Conservation (phyloP, 2,329 filamentous ascomycete species). For the Penicillium sp. region DNA sequence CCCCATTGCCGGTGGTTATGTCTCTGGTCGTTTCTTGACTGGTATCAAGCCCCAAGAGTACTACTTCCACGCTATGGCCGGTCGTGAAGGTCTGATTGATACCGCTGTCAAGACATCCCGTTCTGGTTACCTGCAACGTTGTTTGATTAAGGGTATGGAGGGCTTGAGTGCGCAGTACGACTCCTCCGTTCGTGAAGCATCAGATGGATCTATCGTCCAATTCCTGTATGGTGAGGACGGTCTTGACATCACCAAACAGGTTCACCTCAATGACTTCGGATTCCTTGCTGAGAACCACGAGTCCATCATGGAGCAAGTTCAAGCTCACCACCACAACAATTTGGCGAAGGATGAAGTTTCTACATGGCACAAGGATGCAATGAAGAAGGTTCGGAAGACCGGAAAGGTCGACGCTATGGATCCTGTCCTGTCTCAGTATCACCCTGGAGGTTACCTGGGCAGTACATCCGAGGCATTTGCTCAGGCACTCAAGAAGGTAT, state of each 20-base stretch:
- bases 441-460: constrained; percentile 76
- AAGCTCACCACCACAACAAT: constrained; percentile 59
- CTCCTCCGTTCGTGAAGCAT: constrained; percentile 80
- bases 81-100: constrained; percentile 96
- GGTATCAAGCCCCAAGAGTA: constrained; percentile 97
- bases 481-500: constrained; percentile 62
- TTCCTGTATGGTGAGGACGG: constrained; percentile 98
- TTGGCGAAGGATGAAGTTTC: constrained; percentile 67
- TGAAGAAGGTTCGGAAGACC: constrained; percentile 79
- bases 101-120: constrained; percentile 98
- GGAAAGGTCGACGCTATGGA: constrained; percentile 68
- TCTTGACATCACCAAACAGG: constrained; percentile 89
- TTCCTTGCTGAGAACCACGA: constrained; percentile 85
- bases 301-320: constrained; percentile 73
- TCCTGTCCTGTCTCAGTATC: constrained; percentile 70
- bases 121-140: constrained; percentile 93
- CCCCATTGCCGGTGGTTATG: constrained; percentile 86
- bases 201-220: constrained; percentile 89
- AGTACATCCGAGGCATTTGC: constrained; percentile 89
- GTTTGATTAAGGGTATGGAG: constrained; percentile 98
- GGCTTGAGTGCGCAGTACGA: constrained; percentile 91
- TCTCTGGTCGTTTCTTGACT: constrained; percentile 95
- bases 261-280: constrained; percentile 84
- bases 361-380: constrained; percentile 62
- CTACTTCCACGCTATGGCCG: constrained; percentile 99